Percentiles rank a stretch among this genome's conserved stretches.
phyloP scores from a whole-genome alignment of 352 stramenopile genomes.

The Globisporangium viniferum region DNA sequence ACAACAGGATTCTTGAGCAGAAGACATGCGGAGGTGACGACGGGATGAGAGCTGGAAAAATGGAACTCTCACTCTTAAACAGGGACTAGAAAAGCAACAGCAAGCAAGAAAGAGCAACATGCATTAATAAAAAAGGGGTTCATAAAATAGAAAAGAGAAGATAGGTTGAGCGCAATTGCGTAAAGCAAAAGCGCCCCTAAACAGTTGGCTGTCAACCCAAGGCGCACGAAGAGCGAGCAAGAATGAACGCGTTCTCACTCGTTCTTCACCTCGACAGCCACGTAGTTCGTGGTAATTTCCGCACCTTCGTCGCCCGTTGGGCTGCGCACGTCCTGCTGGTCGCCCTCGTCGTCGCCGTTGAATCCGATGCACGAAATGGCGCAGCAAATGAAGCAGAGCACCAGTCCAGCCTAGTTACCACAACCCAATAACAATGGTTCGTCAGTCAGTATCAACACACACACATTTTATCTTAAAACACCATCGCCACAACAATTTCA shows the following conservation, averaged over 20 bases:
- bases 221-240: not conserved
- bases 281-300: slow-evolving; percentile 52
- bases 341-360: slow-evolving; percentile 30
- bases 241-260: slow-evolving; percentile 4
- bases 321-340: slow-evolving; percentile 38
- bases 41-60: not conserved
- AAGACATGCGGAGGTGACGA: not conserved
- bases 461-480: not conserved
- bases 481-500: not conserved
- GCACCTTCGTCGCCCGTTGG: slow-evolving; percentile 66
- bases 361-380: slow-evolving; percentile 73
- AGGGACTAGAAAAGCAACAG: not conserved
- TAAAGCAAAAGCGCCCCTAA: too few species aligned
- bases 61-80: not conserved
- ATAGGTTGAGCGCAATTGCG: too few species aligned
- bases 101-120: not conserved
- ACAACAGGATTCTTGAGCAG: not conserved
- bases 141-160: not conserved
- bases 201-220: not conserved
- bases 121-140: slow-evolving; percentile 1
- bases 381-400: slow-evolving; percentile 80
- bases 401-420: slow-evolving; percentile 43
- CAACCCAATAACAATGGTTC: not conserved
- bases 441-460: not conserved
- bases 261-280: slow-evolving; percentile 42